These are phyloP conservation scores for Zasmidium citrigriseum DNA, from an alignment of 2,329 filamentous ascomycete species.

Conservation along the genomic window DNA sequence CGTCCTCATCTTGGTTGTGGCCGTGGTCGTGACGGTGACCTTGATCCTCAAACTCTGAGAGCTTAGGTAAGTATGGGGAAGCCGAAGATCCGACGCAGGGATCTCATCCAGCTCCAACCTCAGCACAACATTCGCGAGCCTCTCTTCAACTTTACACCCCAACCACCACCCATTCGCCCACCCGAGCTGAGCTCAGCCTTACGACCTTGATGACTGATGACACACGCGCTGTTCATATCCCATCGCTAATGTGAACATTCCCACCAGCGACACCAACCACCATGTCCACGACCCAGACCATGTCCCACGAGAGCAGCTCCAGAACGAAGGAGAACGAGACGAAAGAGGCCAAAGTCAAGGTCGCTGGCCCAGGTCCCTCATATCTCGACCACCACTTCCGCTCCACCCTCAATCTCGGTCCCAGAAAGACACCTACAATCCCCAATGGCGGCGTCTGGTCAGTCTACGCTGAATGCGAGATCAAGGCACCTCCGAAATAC, in stretches of 20 bases:
- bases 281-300: not conserved
- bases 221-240: not conserved
- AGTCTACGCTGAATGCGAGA: conserved; percentile 36
- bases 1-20: too few species aligned
- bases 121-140: not conserved
- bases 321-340: not conserved
- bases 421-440: conserved; percentile 31
- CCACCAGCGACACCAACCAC: not conserved
- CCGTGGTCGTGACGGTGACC: too few species aligned
- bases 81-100: not conserved
- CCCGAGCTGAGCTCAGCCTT: not conserved
- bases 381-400: conserved; percentile 30
- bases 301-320: not conserved
- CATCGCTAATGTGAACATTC: not conserved
- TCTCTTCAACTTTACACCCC: not conserved
- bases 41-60: too few species aligned
- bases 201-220: not conserved
- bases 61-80: not conserved
- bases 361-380: conserved; percentile 10
- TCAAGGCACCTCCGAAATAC: conserved; percentile 43
- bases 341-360: not conserved
- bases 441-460: conserved; percentile 32
- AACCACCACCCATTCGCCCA: not conserved
- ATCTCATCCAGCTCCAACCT: not conserved
- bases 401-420: conserved; percentile 27